Percentiles rank a stretch among this genome's conserved stretches.
These are phyloP conservation scores for Trichophyton simii DNA, from an alignment of 2,329 filamentous ascomycete genomes.

Conservation along the genomic window DNA sequence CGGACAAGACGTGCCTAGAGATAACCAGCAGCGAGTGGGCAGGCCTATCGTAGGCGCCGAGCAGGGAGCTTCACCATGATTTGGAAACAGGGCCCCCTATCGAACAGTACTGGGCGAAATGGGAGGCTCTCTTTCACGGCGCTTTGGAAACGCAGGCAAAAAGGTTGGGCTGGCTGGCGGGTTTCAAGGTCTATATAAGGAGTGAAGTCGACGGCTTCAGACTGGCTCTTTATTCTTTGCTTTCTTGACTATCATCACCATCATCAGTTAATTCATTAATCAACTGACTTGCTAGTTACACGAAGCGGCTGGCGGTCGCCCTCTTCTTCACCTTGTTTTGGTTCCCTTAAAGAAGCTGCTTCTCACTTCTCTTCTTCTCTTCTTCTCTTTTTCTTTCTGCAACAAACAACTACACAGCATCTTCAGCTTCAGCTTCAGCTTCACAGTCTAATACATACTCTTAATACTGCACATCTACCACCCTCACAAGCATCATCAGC, in stretches of 20 bases:
- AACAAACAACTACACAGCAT: neutral
- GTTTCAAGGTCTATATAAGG: neutral
- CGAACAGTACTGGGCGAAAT: neutral
- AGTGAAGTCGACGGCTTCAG: neutral
- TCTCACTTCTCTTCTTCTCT: neutral
- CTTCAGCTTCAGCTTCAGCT: neutral
- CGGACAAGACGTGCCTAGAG: neutral
- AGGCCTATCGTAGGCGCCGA: neutral
- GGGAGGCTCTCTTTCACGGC: neutral
- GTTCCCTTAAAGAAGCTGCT: neutral
- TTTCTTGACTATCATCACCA: neutral
- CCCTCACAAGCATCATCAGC: neutral
- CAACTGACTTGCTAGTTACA: neutral
- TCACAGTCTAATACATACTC: neutral
- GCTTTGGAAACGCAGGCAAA: neutral
- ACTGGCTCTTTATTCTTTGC: neutral
- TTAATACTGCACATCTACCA: neutral
- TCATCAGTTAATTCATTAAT: too few species aligned
- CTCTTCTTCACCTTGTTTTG: neutral
- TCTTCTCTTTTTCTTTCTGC: neutral
- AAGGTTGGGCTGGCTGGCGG: neutral
- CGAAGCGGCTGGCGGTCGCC: neutral
- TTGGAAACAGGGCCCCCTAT: neutral
- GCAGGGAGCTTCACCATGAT: neutral
- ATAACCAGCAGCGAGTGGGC: neutral